Evolutionary conservation across 148 eudicot genomes (phyloP).

Genomic region (Nyssa sinensis): DNA sequence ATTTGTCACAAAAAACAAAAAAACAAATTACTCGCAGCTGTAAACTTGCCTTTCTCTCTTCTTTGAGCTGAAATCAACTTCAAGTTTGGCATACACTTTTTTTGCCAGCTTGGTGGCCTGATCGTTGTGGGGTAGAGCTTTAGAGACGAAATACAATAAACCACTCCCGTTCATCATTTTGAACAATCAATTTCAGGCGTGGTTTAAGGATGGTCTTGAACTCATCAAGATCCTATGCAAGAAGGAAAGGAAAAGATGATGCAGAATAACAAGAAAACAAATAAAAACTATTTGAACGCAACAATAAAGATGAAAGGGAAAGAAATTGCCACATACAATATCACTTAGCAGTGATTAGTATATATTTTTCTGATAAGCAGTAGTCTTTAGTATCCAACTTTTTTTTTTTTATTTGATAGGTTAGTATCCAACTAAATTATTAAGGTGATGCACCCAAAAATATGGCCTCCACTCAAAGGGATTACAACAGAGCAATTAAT

Average conservation of each 20-base stretch:
- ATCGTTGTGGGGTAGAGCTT: slow-evolving; percentile 86
- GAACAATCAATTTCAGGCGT: slow-evolving; percentile 79
- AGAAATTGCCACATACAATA: background rate
- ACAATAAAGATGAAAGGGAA: background rate
- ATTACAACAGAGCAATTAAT: background rate
- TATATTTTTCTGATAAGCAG: too few species aligned
- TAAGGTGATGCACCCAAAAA: background rate
- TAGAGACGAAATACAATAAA: slow-evolving; percentile 91
- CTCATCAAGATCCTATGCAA: slow-evolving; percentile 86
- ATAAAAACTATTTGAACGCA: background rate
- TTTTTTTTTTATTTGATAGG: too few species aligned
- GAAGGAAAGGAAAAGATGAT: background rate
- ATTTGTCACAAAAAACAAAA: slow-evolving; percentile 3
- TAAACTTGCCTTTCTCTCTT: slow-evolving; percentile 79
- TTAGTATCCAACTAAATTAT: background rate
- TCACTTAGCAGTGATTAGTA: background rate
- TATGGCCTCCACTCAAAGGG: background rate
- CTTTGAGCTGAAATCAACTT: slow-evolving; percentile 96
- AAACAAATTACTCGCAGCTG: slow-evolving; percentile 12
- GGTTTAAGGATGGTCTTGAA: slow-evolving; percentile 91
- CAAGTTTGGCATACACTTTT: slow-evolving; percentile 87
- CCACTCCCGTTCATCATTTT: slow-evolving; percentile 94
- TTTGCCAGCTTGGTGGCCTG: slow-evolving; percentile 91
- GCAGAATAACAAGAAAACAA: background rate
- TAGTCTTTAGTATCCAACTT: too few species aligned